Evolutionary conservation across 2,329 filamentous ascomycete species (phyloP), one percentile per base, ranked within the genome.

Genomic region (Aspergillus novoparasiticus): DNA sequence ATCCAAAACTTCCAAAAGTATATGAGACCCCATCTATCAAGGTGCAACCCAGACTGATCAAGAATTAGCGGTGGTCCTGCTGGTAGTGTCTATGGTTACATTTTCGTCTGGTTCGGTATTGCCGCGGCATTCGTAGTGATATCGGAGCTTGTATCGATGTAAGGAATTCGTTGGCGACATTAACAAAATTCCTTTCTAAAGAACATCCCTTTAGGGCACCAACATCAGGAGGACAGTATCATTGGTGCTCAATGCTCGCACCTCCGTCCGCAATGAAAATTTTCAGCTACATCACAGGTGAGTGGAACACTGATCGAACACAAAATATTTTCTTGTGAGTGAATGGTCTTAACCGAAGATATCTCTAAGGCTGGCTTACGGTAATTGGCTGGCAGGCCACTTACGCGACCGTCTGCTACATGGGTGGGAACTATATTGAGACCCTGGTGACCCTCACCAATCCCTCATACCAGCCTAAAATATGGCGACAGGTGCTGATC

Each of bases 351-450:
- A 36, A 36, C 34, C 6, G 14, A 36, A 6, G 14, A 36, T 36
- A 16, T 16, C 4, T 6, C 34, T 34, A 36, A 77, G 77, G 76
- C 5, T 81, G 79, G 79, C 72, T 80, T 14, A 74, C 75, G 6
- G 75, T 78, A 2, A 70, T 80, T 36, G 79, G 78, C 12, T 83
- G 80, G 81, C 79, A 81, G 61, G 76, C 74, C 10, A 75, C 75
- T 26, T 75, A 78, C 51, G 79, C 79, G 19, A 74, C 76, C 23
- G 72, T 73, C 39, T 69, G 57, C 57, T 78, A 73, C 51, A 63
- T 79, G 19, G 70, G 68, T 36, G 77, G 71, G 8, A 74, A 72
- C 2, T 63, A 76, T 55, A 69, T 79, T 32, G 78, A 80, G 61
- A 77, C 76, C 4, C 70, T 79, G 6, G 61, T 77, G 9, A 60